A percentile compares a stretch with the other conserved stretches of the same genome.
Evolutionary conservation across 176 grass and related monocot species (phyloP).

Genomic region (Puccinellia tenuiflora): DNA sequence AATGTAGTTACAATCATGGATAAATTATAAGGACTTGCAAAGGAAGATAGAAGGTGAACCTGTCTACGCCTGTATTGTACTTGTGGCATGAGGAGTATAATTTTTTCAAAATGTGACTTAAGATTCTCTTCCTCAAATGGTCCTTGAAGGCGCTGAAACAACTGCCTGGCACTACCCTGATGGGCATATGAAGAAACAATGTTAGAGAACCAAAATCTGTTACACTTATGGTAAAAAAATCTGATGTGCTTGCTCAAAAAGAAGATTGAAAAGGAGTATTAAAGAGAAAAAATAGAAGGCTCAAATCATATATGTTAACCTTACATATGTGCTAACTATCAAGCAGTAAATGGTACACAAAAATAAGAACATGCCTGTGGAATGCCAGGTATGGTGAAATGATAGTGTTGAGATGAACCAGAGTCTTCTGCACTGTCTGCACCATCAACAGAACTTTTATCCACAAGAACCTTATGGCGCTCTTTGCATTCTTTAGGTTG

Average conservation of each 20-base stretch:
- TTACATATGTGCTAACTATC: neutral
- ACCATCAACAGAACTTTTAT: slow-evolving; percentile 77
- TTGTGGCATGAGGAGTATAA: slow-evolving; percentile 69
- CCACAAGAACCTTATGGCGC: slow-evolving; percentile 76
- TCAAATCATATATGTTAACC: slow-evolving; percentile 12
- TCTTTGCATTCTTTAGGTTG: slow-evolving; percentile 91
- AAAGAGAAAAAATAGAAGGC: neutral
- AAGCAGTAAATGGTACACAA: slow-evolving; percentile 14
- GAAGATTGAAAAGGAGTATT: neutral
- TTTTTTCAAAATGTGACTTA: slow-evolving; percentile 85
- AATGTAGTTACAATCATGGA: neutral
- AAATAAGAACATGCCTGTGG: slow-evolving; percentile 40
- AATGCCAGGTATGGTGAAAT: slow-evolving; percentile 47
- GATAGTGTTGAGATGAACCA: slow-evolving; percentile 89
- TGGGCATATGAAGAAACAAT: slow-evolving; percentile 13
- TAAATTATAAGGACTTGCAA: neutral
- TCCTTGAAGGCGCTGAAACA: slow-evolving; percentile 90
- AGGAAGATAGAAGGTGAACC: slow-evolving; percentile 45
- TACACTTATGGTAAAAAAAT: neutral
- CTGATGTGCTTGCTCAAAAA: neutral
- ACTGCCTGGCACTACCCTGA: slow-evolving; percentile 86
- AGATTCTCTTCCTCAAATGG: slow-evolving; percentile 81
- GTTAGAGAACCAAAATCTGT: neutral
- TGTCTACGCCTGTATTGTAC: slow-evolving; percentile 52
- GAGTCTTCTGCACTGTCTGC: slow-evolving; percentile 97